Evolutionary conservation across 176 grass and related monocot genomes (phyloP).

Genomic region (Rhipidocladum racemiflorum): DNA sequence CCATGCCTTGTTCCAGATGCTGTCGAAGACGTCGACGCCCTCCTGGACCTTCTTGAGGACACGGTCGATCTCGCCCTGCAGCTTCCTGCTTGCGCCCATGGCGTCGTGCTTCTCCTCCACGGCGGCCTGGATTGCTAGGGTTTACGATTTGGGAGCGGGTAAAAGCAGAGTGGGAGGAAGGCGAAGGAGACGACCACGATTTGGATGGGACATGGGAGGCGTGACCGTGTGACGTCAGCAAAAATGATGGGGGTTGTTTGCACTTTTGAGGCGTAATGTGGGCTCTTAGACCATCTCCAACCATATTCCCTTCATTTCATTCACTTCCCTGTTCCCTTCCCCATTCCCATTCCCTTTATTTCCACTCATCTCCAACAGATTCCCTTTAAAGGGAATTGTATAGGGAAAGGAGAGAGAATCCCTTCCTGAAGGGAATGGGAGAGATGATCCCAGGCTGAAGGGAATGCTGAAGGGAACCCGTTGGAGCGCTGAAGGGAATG

Average conservation of each 20-base stretch:
- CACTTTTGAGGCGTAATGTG: background rate
- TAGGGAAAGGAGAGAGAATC: no score
- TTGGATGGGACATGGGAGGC: background rate
- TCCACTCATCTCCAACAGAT: no score
- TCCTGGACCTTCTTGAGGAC: slow-evolving; percentile 99
- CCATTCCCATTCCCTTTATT: no score
- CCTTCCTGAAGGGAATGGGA: no score
- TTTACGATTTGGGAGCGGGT: slow-evolving; percentile 43
- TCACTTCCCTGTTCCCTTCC: no score
- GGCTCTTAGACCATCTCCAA: no score
- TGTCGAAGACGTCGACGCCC: slow-evolving; percentile 98
- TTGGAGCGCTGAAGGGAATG: no score
- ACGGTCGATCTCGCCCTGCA: slow-evolving; percentile 98
- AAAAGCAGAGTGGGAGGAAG: background rate
- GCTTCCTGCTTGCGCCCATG: slow-evolving; percentile 94
- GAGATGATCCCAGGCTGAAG: no score
- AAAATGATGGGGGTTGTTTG: background rate
- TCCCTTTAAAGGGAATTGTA: no score
- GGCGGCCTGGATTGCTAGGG: slow-evolving; percentile 29
- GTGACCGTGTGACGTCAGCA: background rate
- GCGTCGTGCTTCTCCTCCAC: slow-evolving; percentile 1
- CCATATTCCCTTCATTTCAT: no score
- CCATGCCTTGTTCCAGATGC: slow-evolving; percentile 96
- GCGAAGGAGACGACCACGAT: background rate
- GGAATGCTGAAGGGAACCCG: no score